Conservation (phyloP, 1,139 yeast genomes). For the Zygotorulaspora mrakii region DNA sequence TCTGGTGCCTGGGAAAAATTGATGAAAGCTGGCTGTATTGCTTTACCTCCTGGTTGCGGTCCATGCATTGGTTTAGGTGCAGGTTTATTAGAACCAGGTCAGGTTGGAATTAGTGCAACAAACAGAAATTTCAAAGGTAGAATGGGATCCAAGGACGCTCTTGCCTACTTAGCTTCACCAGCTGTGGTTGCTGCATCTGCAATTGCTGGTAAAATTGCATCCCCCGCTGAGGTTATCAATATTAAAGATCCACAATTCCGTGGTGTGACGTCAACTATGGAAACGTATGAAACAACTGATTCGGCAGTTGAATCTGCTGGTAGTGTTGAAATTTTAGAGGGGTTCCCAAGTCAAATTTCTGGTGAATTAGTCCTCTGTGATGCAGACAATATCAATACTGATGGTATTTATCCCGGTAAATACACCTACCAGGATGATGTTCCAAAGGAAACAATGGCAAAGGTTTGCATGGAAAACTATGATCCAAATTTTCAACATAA, state of each 20-base stretch:
- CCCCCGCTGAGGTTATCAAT: conserved; percentile 81
- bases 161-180: conserved; percentile 94
- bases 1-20: conserved; percentile 89
- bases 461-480: conserved; percentile 98
- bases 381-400: conserved; percentile 96
- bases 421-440: conserved; percentile 98
- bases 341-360: conserved; percentile 81
- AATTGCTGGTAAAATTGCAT: conserved; percentile 84
- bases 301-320: conserved; percentile 40
- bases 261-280: conserved; percentile 32
- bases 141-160: conserved; percentile 96
- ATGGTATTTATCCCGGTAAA: conserved; percentile 98
- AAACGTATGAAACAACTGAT: conserved; percentile 32
- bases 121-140: conserved; percentile 98
- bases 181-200: conserved; percentile 99
- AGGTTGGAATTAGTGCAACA: conserved; percentile 97
- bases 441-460: conserved; percentile 91
- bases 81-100: conserved; percentile 90
- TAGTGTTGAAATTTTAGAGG: conserved; percentile 69
- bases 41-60: conserved; percentile 98
- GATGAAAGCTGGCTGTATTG: conserved; percentile 87
- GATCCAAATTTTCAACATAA: conserved; percentile 80
- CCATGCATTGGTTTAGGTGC: conserved; percentile 98
- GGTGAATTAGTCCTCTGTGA: conserved; percentile 95
- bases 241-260: conserved; percentile 22